phyloP scores from a whole-genome alignment of 2,329 filamentous ascomycete genomes.

The Fusarium nelsonii region DNA sequence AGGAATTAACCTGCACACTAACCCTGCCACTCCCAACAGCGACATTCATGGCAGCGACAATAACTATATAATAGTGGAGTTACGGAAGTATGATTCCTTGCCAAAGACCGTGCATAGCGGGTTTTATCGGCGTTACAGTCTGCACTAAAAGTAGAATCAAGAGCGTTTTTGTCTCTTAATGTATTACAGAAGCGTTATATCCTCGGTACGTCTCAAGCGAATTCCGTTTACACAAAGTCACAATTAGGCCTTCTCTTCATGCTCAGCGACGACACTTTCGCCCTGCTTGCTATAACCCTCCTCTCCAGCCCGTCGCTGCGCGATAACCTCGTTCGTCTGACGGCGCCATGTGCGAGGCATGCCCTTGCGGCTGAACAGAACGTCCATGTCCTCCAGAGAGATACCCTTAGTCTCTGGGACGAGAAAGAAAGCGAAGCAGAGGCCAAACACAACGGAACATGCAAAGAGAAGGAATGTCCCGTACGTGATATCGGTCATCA shows the following conservation, averaged over 20 bases:
- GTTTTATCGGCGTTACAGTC: too few species aligned
- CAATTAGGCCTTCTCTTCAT: not conserved
- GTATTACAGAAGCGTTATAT: too few species aligned
- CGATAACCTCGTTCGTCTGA: slow-evolving; percentile 2
- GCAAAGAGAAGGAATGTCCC: slow-evolving; percentile 9
- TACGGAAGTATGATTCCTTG: too few species aligned
- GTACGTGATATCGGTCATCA: slow-evolving; percentile 8
- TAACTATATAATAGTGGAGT: too few species aligned
- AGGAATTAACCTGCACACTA: too few species aligned
- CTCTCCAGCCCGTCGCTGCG: not conserved
- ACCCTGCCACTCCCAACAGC: too few species aligned
- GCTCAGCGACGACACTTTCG: not conserved
- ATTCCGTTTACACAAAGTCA: not conserved
- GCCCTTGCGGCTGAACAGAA: slow-evolving; percentile 1
- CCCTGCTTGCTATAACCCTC: not conserved
- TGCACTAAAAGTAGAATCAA: too few species aligned
- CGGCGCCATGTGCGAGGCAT: slow-evolving; percentile 9
- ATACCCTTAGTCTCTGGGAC: slow-evolving; percentile 8
- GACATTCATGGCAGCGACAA: too few species aligned
- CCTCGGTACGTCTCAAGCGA: too few species aligned
- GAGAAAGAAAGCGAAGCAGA: slow-evolving; percentile 11
- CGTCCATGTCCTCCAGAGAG: slow-evolving; percentile 14
- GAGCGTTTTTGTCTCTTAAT: too few species aligned
- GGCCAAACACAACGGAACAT: slow-evolving; percentile 4
- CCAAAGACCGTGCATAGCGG: too few species aligned